A percentile compares a stretch with the other conserved stretches of the same genome.
phyloP scores from a whole-genome alignment of 306 rosid species.

The Vigna radiata region DNA sequence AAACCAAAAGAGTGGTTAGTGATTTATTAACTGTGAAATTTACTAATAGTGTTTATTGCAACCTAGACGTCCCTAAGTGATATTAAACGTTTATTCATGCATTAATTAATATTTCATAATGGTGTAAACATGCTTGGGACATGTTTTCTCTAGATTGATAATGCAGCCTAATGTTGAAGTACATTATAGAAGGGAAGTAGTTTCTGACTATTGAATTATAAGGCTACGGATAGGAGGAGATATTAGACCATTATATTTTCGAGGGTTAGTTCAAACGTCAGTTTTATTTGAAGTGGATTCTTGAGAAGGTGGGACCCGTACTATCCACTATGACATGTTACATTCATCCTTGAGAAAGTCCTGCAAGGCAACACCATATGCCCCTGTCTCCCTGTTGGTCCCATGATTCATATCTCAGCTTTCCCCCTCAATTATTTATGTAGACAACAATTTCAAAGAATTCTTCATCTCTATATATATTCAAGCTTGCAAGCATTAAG shows the following conservation, averaged over 20 bases:
- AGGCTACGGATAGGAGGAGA: not conserved
- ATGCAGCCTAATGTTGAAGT: too few species aligned
- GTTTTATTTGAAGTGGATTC: too few species aligned
- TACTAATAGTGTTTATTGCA: not conserved
- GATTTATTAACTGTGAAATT: too few species aligned
- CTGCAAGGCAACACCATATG: not conserved
- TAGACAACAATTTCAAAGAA: not conserved
- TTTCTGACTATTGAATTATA: not conserved
- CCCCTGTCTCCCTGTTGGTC: not conserved
- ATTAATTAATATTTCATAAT: constrained; percentile 4
- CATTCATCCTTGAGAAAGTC: too few species aligned
- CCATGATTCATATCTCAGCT: not conserved
- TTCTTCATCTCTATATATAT: not conserved
- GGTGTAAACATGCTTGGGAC: constrained; percentile 29
- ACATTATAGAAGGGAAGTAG: not conserved
- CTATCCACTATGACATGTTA: too few species aligned
- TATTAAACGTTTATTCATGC: not conserved
- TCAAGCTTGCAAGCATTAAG: not conserved
- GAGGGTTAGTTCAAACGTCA: not conserved
- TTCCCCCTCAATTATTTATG: not conserved
- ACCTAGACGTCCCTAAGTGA: not conserved
- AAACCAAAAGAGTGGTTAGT: too few species aligned
- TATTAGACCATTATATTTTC: not conserved
- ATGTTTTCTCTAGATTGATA: not conserved
- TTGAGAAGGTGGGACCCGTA: too few species aligned